Conservation (phyloP, 1,284 basidiomycete genomes). For the Hypsizygus ulmarius region DNA sequence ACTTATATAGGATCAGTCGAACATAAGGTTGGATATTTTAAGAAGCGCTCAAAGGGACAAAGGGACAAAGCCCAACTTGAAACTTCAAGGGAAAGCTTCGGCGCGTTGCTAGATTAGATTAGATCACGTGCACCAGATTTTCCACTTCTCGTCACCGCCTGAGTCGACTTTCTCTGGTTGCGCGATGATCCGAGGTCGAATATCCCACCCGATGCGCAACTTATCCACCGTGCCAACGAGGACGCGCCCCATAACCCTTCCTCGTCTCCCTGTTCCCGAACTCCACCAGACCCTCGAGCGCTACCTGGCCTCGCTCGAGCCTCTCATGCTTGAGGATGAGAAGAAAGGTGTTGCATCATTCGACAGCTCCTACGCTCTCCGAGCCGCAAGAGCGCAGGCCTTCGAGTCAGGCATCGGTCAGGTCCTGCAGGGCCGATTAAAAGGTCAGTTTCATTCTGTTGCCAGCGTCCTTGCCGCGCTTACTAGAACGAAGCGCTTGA, state of each 20-base stretch:
- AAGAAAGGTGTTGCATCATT: constrained; percentile 54
- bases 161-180: not conserved
- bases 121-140: constrained; percentile 20
- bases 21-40: not conserved
- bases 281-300: constrained; percentile 75
- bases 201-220: constrained; percentile 18
- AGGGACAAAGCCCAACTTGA: too few species aligned
- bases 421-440: constrained; percentile 76
- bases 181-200: constrained; percentile 18
- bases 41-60: too few species aligned
- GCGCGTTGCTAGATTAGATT: constrained; percentile 18
- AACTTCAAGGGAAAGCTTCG: constrained; percentile 7
- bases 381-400: constrained; percentile 66
- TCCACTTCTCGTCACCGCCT: not conserved
- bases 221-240: constrained; percentile 11
- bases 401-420: constrained; percentile 75
- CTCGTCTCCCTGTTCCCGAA: constrained; percentile 85
- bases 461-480: constrained; percentile 13
- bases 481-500: constrained; percentile 66
- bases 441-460: constrained; percentile 49
- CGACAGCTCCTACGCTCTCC: constrained; percentile 55
- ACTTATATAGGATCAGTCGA: not conserved
- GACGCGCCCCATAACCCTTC: constrained; percentile 21
- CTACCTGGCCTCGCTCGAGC: constrained; percentile 80
- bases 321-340: constrained; percentile 78